Conservation (phyloP, 2,329 filamentous ascomycete genomes). For the Sporothrix dimorphospora region DNA sequence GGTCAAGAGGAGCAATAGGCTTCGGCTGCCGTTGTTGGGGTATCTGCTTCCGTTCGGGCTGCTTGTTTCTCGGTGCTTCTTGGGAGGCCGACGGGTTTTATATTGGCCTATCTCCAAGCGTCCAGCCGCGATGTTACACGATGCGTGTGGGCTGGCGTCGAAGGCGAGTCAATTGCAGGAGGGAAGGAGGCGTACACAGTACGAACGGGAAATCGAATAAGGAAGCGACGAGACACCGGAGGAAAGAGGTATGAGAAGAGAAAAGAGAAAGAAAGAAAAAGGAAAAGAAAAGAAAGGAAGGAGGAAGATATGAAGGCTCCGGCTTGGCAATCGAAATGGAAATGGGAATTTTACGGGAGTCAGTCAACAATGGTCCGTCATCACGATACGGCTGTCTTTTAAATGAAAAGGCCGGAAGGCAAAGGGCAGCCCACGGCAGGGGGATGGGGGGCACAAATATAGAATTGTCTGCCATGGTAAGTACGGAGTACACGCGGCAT, state of each 20-base stretch:
- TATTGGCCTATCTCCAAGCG: too few species aligned
- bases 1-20: too few species aligned
- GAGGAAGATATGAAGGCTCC: not conserved
- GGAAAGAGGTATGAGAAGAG: not conserved
- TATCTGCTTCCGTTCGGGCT: too few species aligned
- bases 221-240: not conserved
- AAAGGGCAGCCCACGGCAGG: not conserved
- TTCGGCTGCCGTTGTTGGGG: too few species aligned
- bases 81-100: too few species aligned
- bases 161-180: too few species aligned
- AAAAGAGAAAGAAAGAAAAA: not conserved
- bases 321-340: not conserved
- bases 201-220: not conserved
- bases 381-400: not conserved
- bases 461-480: not conserved
- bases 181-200: constrained; percentile 15
- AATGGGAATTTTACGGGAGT: not conserved
- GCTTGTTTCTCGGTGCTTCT: too few species aligned
- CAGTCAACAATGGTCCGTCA: not conserved
- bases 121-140: too few species aligned
- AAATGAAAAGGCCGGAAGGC: not conserved
- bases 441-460: not conserved
- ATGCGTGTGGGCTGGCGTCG: too few species aligned
- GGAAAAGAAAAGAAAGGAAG: not conserved
- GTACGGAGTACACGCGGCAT: constrained; percentile 1